Evolutionary conservation across 2,329 filamentous ascomycete genomes (phyloP), one percentile per base, ranked within the genome.

Genomic region (Ophiostoma ips): DNA sequence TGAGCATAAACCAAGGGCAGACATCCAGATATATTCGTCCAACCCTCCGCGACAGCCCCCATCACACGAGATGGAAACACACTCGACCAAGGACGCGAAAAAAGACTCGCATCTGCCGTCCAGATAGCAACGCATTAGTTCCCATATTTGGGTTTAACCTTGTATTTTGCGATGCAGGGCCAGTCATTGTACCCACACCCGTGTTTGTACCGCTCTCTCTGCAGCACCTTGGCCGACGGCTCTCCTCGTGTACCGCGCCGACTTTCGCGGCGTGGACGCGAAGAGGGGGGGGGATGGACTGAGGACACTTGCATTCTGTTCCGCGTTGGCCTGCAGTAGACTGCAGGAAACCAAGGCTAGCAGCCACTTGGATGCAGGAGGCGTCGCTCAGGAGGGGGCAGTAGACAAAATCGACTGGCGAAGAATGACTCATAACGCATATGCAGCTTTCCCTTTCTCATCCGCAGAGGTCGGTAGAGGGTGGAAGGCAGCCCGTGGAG

Each of bases 401-500:
- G 52, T 46, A 24, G 48, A 48, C 37, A 48, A 53, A 51, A 60
- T 57, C 52, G 60, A 64, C 52, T 63, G 62, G 62, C 48, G 41
- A 48, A 46, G 56, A 53, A 58, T 64, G 62, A 64, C 55, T 64
- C 61, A 63, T 52, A 53, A 57, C 56, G 4, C 24, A 28, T 28
- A 53, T 53, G 46, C 45, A 46, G 38, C 46, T 46, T 40, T 50
- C 31, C 51, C 46, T 47, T 48, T 43, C 37, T 50, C 40, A 45
- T n/a, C 38, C 45, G 45, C 19, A 40, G 8, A 28, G n/a, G n/a
- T 38, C 37, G 21, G 48, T 24, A 33, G 48, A 41, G 30, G 48
- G 49, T 52, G 53, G 55, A 49, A 35, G 51, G 43, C 49, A 48
- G 53, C 51, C 50, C 18, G 46, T 41, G 38, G 47, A 49, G 24